Conservation (phyloP, 257 asterid species). For the Solanum medicagineum region DNA sequence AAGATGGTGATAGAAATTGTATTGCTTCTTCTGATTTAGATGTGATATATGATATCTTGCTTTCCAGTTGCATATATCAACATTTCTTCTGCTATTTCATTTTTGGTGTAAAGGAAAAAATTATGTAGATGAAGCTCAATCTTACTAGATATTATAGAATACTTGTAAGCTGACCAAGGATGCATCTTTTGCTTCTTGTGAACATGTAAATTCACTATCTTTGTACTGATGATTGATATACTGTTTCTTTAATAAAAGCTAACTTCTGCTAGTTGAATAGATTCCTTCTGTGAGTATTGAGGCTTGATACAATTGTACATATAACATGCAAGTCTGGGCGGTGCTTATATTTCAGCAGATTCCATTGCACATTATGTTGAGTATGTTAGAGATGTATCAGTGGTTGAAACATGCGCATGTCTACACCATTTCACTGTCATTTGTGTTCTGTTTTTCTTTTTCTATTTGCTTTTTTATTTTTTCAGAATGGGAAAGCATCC, state of each 20-base stretch:
- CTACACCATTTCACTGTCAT: background rate
- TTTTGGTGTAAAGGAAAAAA: background rate
- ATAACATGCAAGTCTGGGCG: background rate
- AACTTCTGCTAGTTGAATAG: background rate
- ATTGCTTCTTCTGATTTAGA: background rate
- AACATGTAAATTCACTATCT: background rate
- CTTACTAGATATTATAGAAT: background rate
- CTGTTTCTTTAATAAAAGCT: background rate
- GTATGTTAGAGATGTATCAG: background rate
- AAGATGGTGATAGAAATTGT: background rate
- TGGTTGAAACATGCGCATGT: background rate
- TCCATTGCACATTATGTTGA: background rate
- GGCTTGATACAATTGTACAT: background rate
- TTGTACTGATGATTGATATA: background rate
- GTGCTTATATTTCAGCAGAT: background rate
- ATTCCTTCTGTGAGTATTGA: background rate
- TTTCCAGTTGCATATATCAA: background rate
- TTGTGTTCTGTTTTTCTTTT: background rate
- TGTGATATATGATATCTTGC: background rate
- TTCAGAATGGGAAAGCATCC: background rate
- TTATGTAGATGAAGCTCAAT: background rate
- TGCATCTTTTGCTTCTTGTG: background rate
- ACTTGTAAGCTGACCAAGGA: background rate
- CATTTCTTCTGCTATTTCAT: background rate
- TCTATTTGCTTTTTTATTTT: background rate